These are phyloP conservation scores for Aaosphaeria pasadenensis DNA, from an alignment of 2,329 filamentous ascomycete species.

Conservation along the genomic window DNA sequence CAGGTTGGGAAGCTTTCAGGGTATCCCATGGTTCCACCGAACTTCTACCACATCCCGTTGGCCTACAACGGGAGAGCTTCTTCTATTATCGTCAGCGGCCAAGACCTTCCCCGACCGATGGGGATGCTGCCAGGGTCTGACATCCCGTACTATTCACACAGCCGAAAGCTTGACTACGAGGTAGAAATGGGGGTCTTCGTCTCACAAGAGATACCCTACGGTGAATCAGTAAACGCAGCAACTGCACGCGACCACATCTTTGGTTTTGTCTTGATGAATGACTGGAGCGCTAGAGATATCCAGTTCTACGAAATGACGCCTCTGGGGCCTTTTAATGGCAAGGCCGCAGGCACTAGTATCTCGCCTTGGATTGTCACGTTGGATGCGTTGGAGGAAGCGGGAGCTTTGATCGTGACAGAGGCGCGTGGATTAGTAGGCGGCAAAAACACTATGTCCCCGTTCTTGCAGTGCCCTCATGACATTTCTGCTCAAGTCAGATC, in stretches of 20 bases:
- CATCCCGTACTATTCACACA: background rate
- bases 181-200: slow-evolving; percentile 45
- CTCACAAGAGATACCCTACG: slow-evolving; percentile 34
- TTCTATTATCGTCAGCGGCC: background rate
- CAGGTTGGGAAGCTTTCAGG: background rate
- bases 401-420: too few relatives aligned
- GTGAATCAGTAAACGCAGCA: slow-evolving; percentile 33
- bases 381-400: slow-evolving; percentile 44
- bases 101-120: background rate
- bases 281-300: slow-evolving; percentile 60
- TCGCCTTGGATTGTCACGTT: slow-evolving; percentile 59
- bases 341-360: slow-evolving; percentile 37
- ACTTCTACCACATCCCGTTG: background rate
- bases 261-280: slow-evolving; percentile 58
- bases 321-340: slow-evolving; percentile 56
- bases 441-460: too few relatives aligned
- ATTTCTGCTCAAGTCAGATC: too few relatives aligned
- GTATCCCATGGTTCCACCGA: background rate
- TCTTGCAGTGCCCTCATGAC: too few relatives aligned
- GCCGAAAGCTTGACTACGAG: slow-evolving; percentile 37
- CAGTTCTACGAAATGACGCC: slow-evolving; percentile 58
- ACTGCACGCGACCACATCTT: slow-evolving; percentile 53
- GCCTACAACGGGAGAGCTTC: slow-evolving; percentile 2
- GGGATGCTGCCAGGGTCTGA: background rate
- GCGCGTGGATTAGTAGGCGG: too few relatives aligned